Evolutionary conservation across 2,329 filamentous ascomycete species (phyloP).

Genomic region (Pseudofabraea citricarpa): DNA sequence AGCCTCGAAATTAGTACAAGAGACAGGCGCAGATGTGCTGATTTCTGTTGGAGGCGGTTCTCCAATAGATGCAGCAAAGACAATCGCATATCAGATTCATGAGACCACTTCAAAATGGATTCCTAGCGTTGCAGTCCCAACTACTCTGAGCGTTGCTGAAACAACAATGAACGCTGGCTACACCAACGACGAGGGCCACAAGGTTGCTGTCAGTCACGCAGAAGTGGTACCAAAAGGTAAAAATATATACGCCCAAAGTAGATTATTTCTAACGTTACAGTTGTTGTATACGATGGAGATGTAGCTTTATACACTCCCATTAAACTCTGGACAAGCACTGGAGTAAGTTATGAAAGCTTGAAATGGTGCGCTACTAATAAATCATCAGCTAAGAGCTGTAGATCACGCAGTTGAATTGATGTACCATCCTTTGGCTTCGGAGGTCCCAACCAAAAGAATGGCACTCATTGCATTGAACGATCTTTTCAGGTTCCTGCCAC

Average conservation of each 20-base stretch:
- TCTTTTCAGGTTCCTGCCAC: conserved; percentile 42
- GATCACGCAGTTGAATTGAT: conserved; percentile 51
- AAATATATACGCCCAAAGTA: not conserved
- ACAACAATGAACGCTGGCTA: conserved; percentile 48
- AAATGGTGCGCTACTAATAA: too few relatives aligned
- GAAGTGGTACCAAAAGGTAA: conserved; percentile 35
- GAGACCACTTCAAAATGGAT: conserved; percentile 36
- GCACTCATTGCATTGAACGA: conserved; percentile 37
- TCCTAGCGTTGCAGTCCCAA: conserved; percentile 42
- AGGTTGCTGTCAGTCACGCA: conserved; percentile 39
- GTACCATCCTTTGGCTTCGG: conserved; percentile 46
- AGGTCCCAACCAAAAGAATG: conserved; percentile 44
- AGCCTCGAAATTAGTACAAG: conserved; percentile 41
- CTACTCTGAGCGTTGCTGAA: conserved; percentile 47
- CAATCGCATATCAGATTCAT: conserved; percentile 38
- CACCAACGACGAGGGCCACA: conserved; percentile 42
- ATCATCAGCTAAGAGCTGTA: conserved; percentile 41
- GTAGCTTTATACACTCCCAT: conserved; percentile 46
- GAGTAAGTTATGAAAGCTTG: conserved; percentile 13
- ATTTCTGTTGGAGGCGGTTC: conserved; percentile 50
- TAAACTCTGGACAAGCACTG: conserved; percentile 45
- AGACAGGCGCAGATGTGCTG: conserved; percentile 45
- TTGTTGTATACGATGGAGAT: conserved; percentile 47
- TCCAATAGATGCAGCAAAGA: conserved; percentile 48
- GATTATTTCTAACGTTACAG: conserved; percentile 12